Evolutionary conservation across 2,329 filamentous ascomycete genomes (phyloP), one percentile per base, ranked within the genome.

Genomic region (Leptographium flavum): DNA sequence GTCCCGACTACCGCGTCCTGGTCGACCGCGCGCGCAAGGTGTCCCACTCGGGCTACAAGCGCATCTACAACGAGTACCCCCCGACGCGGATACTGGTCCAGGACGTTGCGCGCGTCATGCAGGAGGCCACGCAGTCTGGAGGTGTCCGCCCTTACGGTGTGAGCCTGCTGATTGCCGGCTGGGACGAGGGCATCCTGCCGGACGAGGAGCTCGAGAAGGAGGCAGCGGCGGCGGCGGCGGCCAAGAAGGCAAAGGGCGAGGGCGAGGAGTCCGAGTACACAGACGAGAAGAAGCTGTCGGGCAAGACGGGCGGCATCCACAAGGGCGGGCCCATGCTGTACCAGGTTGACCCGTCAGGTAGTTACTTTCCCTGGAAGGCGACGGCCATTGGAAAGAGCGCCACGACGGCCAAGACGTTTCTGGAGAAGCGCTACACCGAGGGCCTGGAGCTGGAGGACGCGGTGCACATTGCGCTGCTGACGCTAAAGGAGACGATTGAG

Each of bases 31-130:
- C 92, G 56, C 87, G 92, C 61, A 98, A 96, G 68, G 92, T 95
- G 55, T 94, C 88, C 46, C 92, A 98, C 70, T 94, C 92, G 40
- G 83, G 81, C 64, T 98, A 98, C 80, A 98, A 98, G 79, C 87
- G 92, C 65, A 88, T 98, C 71, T 98, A 98, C 74, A 98, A 98
- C 69, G 92, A 98, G 70, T 98, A 98, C 70, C 92, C 92, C n/a
- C 92, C 92, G 6, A 98, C 92, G 47, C 81, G 92, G 64, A 98
- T 98, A 82, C 77, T 98, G 69, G 92, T 98, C 47, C 92, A 98
- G 68, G 92, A 98, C 59, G 88, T 98, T 47, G 92, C 92, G 49
- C 79, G 87, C 53, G 90, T 96, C 54, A 95, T 98, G 82, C 92
- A 98, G 68, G 92, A 98, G 69, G 92, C 92, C 50, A 98, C 92